phyloP scores from a whole-genome alignment of 768 basidiomycete genomes.

The Phlebiopsis flavidoalba region DNA sequence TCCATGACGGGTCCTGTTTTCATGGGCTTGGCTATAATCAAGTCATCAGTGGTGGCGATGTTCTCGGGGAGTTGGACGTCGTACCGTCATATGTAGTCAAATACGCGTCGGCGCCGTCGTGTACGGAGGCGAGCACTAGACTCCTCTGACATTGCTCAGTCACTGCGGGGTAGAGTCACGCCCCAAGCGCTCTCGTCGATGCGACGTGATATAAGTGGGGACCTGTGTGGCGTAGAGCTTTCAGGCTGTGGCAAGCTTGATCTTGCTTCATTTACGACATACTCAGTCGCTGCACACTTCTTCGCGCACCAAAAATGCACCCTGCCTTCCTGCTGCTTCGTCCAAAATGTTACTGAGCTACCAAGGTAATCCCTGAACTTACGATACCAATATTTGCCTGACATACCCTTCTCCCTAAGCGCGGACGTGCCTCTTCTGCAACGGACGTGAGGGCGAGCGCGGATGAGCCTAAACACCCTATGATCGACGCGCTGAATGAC shows the following conservation, averaged over 20 bases:
- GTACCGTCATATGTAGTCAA: neutral
- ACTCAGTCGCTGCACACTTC: neutral
- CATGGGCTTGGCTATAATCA: neutral
- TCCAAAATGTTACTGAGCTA: conserved; percentile 46
- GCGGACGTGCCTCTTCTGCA: neutral
- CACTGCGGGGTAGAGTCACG: neutral
- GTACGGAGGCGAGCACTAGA: neutral
- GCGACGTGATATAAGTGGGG: neutral
- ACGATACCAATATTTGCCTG: conserved; percentile 49
- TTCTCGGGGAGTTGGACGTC: neutral
- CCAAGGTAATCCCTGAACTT: conserved; percentile 59
- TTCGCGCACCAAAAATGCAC: neutral
- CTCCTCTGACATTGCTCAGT: neutral
- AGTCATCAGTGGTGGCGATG: neutral
- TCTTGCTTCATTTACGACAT: neutral
- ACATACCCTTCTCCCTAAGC: conserved; percentile 46
- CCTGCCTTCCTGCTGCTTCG: conserved; percentile 19
- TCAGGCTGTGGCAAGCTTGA: neutral
- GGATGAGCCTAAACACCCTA: conserved; percentile 31
- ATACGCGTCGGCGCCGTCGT: neutral
- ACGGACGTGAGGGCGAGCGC: neutral
- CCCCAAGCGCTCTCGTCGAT: neutral
- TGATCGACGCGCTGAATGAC: conserved; percentile 50
- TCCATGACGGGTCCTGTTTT: neutral
- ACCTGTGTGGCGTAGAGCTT: neutral